These are phyloP conservation scores for Suhomyces bolitotheri DNA, from an alignment of 1,139 yeast species.

Conservation along the genomic window DNA sequence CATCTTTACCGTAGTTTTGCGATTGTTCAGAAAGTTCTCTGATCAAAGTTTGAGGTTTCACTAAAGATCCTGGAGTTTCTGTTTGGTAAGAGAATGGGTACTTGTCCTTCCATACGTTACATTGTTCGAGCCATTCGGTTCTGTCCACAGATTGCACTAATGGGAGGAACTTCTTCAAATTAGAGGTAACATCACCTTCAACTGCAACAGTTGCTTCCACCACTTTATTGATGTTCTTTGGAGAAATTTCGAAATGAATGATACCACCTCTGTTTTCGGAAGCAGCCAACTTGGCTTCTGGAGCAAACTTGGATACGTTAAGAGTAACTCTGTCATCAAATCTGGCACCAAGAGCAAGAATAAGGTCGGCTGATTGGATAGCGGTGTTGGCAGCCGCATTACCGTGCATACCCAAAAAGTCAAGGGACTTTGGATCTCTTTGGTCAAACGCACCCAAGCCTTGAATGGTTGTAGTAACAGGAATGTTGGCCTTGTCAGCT, in stretches of 20 bases:
- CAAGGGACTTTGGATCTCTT: slow-evolving; percentile 83
- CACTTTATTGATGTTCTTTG: slow-evolving; percentile 96
- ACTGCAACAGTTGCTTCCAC: slow-evolving; percentile 96
- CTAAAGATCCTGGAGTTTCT: slow-evolving; percentile 76
- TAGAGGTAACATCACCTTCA: slow-evolving; percentile 90
- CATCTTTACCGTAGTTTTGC: slow-evolving; percentile 64
- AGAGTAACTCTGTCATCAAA: slow-evolving; percentile 98
- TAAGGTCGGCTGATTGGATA: slow-evolving; percentile 88
- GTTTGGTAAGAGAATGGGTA: slow-evolving; percentile 80
- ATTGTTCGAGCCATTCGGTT: slow-evolving; percentile 73
- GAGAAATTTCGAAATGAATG: slow-evolving; percentile 90
- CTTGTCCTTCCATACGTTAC: slow-evolving; percentile 79
- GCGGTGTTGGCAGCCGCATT: slow-evolving; percentile 93
- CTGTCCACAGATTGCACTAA: slow-evolving; percentile 65
- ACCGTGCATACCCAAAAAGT: slow-evolving; percentile 99
- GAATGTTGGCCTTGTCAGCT: slow-evolving; percentile 87
- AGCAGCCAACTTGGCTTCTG: slow-evolving; percentile 88
- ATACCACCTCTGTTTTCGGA: slow-evolving; percentile 90
- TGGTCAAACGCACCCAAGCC: slow-evolving; percentile 95
- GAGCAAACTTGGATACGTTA: slow-evolving; percentile 84
- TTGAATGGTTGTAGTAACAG: slow-evolving; percentile 94
- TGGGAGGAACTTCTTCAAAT: slow-evolving; percentile 72
- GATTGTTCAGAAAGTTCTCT: slow-evolving; percentile 76
- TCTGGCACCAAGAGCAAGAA: slow-evolving; percentile 93
- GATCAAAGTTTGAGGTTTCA: slow-evolving; percentile 92